Percentiles rank a stretch among this genome's conserved stretches.
Evolutionary conservation across 208 protist species (phyloP).

Genomic region (Trypanosoma platydactyli): DNA sequence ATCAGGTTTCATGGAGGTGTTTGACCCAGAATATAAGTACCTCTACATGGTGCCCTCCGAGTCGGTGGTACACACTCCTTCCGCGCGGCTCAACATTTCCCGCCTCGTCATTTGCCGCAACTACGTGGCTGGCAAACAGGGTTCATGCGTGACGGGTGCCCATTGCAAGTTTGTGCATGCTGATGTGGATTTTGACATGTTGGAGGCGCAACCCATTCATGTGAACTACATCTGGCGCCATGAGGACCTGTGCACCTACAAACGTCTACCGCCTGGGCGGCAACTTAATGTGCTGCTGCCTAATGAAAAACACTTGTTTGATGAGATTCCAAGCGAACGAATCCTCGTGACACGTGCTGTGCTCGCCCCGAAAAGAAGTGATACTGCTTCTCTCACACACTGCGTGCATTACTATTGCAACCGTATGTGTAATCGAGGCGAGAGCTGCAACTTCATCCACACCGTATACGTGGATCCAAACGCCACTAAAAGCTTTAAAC

Average conservation of each 20-base stretch:
- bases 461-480: conserved; percentile 75
- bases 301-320: conserved; percentile 40
- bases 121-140: conserved; percentile 32
- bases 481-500: conserved; percentile 64
- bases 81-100: conserved; percentile 68
- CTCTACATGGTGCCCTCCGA: conserved; percentile 56
- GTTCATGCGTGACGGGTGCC: conserved; percentile 52
- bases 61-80: conserved; percentile 61
- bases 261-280: conserved; percentile 53
- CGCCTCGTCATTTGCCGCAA: conserved; percentile 81
- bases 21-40: conserved; percentile 63
- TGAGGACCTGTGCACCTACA: conserved; percentile 58
- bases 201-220: conserved; percentile 53
- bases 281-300: conserved; percentile 50
- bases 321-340: conserved; percentile 53
- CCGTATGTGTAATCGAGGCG: conserved; percentile 78
- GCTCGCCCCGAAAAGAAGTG: conserved; percentile 20
- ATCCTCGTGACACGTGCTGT: conserved; percentile 59
- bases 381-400: conserved; percentile 46
- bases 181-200: conserved; percentile 31
- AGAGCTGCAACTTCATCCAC: conserved; percentile 79
- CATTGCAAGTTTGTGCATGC: conserved; percentile 84
- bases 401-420: conserved; percentile 86
- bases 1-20: conserved; percentile 37
- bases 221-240: conserved; percentile 79